phyloP scores from a whole-genome alignment of 805 yeast genomes.

The Zygotorulaspora chibaensis region DNA sequence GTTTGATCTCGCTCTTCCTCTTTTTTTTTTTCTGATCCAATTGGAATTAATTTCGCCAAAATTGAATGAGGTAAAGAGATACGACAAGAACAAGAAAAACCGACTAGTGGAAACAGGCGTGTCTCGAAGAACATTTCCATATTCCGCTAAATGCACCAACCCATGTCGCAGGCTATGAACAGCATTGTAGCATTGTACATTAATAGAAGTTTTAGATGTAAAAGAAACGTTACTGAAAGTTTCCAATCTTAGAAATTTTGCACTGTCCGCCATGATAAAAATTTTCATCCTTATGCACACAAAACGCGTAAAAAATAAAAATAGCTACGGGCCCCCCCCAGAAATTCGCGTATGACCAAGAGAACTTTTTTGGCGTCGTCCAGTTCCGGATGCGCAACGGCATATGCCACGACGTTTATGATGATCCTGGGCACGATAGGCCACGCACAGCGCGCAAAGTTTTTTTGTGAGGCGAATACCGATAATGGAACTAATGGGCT shows the following conservation, averaged over 20 bases:
- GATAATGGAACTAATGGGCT: too few relatives aligned
- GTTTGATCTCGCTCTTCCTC: background rate
- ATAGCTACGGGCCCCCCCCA: background rate
- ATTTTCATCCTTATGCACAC: background rate
- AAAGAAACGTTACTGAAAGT: background rate
- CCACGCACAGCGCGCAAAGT: too few relatives aligned
- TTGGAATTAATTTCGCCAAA: background rate
- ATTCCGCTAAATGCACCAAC: slow-evolving; percentile 1
- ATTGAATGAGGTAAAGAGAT: background rate
- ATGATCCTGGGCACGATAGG: too few relatives aligned
- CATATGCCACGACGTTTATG: too few relatives aligned
- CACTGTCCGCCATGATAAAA: background rate
- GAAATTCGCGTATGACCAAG: background rate
- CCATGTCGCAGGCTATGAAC: background rate
- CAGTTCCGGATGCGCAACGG: too few relatives aligned
- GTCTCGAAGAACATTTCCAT: background rate
- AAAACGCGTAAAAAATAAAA: background rate
- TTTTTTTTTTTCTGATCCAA: background rate
- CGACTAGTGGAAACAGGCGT: too few relatives aligned
- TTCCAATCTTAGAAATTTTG: slow-evolving; percentile 3
- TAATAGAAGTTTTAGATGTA: background rate
- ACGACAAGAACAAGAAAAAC: background rate
- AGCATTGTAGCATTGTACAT: background rate
- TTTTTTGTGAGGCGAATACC: too few relatives aligned
- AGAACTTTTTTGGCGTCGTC: background rate